Conservation (phyloP, 2,329 filamentous ascomycete species). For the Mycosphaerella arachidis region DNA sequence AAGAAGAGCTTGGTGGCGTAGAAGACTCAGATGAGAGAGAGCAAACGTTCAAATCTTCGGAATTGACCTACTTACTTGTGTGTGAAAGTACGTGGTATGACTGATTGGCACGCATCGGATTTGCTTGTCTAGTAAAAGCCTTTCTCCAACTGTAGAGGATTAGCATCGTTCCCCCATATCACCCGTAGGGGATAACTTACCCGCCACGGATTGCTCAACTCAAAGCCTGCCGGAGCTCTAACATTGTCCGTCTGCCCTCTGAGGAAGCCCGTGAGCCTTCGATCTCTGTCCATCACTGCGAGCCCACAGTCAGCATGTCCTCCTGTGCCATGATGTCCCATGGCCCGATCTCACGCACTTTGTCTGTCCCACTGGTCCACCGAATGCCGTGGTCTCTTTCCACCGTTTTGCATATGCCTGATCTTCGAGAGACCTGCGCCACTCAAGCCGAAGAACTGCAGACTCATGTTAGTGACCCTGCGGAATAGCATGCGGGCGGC, state of each 20-base stretch:
- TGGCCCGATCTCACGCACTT: conserved; percentile 30
- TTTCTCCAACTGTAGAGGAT: neutral
- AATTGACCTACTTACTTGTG: neutral
- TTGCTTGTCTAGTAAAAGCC: neutral
- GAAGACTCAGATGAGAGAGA: too few relatives aligned
- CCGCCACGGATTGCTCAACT: conserved; percentile 65
- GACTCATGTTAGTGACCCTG: conserved; percentile 7
- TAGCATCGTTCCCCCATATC: neutral
- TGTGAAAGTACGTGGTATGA: neutral
- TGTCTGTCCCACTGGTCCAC: conserved; percentile 63
- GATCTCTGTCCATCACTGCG: conserved; percentile 64
- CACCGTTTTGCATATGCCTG: conserved; percentile 58
- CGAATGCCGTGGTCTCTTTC: conserved; percentile 57
- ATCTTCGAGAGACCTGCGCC: conserved; percentile 55
- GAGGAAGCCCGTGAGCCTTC: conserved; percentile 56
- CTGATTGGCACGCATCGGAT: neutral
- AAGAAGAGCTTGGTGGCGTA: too few relatives aligned
- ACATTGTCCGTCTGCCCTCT: conserved; percentile 59
- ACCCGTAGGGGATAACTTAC: conserved; percentile 41
- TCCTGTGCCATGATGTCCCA: neutral
- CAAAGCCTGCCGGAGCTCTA: conserved; percentile 57
- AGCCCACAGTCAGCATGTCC: conserved; percentile 4
- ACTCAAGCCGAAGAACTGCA: conserved; percentile 58
- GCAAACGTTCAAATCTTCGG: too few relatives aligned
- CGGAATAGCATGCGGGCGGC: neutral